Conservation (phyloP, 2,329 filamentous ascomycete genomes). For the Plenodomus lindquistii region DNA sequence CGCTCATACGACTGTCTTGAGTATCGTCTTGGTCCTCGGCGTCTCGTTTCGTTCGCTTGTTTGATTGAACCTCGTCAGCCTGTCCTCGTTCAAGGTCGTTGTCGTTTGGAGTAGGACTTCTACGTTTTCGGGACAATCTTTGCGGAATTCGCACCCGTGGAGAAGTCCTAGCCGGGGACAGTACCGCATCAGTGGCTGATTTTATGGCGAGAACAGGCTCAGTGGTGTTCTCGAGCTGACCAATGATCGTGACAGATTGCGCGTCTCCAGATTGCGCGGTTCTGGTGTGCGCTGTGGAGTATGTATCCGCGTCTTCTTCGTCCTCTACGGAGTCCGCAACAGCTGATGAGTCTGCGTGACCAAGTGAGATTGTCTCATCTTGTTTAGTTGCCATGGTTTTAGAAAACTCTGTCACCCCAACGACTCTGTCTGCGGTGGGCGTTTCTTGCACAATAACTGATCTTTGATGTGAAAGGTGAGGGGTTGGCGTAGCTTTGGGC, state of each 20-base stretch:
- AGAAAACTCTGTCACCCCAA: constrained; percentile 1
- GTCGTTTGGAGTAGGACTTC: constrained; percentile 4
- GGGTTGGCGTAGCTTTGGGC: constrained; percentile 30
- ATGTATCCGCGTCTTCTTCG: not conserved
- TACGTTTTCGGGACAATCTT: constrained; percentile 16
- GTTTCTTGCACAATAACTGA: constrained; percentile 40
- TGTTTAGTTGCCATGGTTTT: not conserved
- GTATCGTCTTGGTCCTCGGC: constrained; percentile 5
- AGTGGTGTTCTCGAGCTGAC: too few relatives aligned
- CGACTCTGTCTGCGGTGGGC: constrained; percentile 26
- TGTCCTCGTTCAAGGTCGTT: constrained; percentile 1
- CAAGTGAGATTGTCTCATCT: not conserved
- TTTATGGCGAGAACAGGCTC: too few relatives aligned
- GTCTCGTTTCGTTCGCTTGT: constrained; percentile 22
- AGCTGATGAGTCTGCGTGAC: not conserved
- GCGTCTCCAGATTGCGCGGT: not conserved
- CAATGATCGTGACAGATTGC: too few relatives aligned
- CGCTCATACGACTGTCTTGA: constrained; percentile 12
- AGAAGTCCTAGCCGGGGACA: too few relatives aligned
- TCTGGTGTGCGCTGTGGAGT: not conserved
- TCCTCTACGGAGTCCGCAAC: not conserved
- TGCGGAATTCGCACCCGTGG: constrained; percentile 11
- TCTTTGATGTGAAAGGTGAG: constrained; percentile 24
- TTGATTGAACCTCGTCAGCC: constrained; percentile 2
- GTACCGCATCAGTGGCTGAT: too few relatives aligned